These are phyloP conservation scores for Termitomyces sp. DNA, from an alignment of 768 basidiomycete species.

Conservation along the genomic window DNA sequence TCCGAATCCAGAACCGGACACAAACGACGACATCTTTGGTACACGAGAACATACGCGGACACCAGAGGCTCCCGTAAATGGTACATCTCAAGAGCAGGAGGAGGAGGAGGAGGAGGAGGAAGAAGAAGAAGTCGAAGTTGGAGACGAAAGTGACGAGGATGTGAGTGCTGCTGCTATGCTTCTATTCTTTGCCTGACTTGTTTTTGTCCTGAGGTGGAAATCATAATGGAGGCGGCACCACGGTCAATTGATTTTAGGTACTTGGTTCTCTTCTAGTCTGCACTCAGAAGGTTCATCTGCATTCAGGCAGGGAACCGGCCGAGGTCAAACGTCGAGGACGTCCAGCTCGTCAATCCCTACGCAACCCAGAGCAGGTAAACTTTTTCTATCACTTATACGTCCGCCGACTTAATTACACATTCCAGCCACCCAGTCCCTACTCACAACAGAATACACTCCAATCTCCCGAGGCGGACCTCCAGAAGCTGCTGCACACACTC, in stretches of 20 bases:
- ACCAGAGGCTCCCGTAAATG: conserved; percentile 27
- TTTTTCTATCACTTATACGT: neutral
- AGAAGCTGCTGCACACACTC: neutral
- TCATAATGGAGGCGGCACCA: conserved; percentile 78
- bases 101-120: conserved; percentile 31
- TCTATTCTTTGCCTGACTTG: neutral
- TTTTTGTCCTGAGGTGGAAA: conserved; percentile 71
- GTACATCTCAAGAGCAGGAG: conserved; percentile 12
- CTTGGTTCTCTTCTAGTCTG: conserved; percentile 8
- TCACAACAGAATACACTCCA: conserved; percentile 82
- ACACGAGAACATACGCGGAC: conserved; percentile 16
- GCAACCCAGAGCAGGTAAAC: conserved; percentile 28
- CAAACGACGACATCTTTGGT: conserved; percentile 17
- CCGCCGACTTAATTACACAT: neutral
- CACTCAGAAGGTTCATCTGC: neutral
- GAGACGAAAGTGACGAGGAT: conserved; percentile 42
- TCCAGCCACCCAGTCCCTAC: conserved; percentile 45
- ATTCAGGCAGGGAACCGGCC: conserved; percentile 30
- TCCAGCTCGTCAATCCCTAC: conserved; percentile 23
- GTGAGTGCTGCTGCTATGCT: conserved; percentile 15
- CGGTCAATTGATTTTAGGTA: conserved; percentile 76
- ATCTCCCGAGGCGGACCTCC: conserved; percentile 54
- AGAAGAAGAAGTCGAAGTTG: conserved; percentile 28
- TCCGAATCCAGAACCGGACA: conserved; percentile 44
- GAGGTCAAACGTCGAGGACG: conserved; percentile 25